A percentile compares a stretch with the other conserved stretches of the same genome.
Evolutionary conservation across 2,329 filamentous ascomycete genomes (phyloP).

Genomic region (Neophaeococcomyces mojaviensis): DNA sequence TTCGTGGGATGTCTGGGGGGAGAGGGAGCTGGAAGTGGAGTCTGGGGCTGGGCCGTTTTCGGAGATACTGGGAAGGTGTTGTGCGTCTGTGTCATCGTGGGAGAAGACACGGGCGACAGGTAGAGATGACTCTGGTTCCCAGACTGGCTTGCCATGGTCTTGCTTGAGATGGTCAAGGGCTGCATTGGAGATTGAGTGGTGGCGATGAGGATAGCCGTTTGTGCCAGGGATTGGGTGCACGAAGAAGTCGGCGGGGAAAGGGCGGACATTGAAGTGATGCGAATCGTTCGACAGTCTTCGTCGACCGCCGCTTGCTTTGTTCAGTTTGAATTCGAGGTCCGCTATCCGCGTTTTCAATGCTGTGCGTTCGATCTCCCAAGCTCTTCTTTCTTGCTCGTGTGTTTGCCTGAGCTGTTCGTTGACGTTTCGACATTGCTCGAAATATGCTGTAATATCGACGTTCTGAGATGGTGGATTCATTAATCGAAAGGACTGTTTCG

Average conservation of each 20-base stretch:
- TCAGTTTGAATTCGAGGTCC: slow-evolving; percentile 32
- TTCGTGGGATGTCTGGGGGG: slow-evolving; percentile 28
- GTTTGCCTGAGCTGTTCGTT: slow-evolving; percentile 35
- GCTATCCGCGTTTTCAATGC: slow-evolving; percentile 35
- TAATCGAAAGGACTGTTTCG: slow-evolving; percentile 17
- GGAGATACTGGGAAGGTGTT: slow-evolving; percentile 25
- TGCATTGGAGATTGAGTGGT: slow-evolving; percentile 6
- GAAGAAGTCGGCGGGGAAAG: slow-evolving; percentile 7
- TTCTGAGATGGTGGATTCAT: slow-evolving; percentile 14
- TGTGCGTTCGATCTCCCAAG: slow-evolving; percentile 39
- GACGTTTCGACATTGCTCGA: slow-evolving; percentile 35
- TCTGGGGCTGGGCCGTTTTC: slow-evolving; percentile 26
- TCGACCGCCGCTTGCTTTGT: slow-evolving; percentile 18
- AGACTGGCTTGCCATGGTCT: slow-evolving; percentile 27
- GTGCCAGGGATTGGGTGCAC: neutral
- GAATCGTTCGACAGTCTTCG: slow-evolving; percentile 22
- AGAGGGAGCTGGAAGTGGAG: slow-evolving; percentile 33
- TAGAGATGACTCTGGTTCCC: slow-evolving; percentile 34
- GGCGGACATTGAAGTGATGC: slow-evolving; percentile 11
- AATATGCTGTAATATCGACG: slow-evolving; percentile 30
- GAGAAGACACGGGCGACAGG: slow-evolving; percentile 38
- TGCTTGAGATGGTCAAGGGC: slow-evolving; percentile 12
- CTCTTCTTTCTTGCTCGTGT: slow-evolving; percentile 36
- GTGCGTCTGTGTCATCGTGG: slow-evolving; percentile 24
- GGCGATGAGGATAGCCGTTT: neutral